These are phyloP conservation scores for Periconia sp. DNA, from an alignment of 2,329 filamentous ascomycete genomes.

Conservation along the genomic window DNA sequence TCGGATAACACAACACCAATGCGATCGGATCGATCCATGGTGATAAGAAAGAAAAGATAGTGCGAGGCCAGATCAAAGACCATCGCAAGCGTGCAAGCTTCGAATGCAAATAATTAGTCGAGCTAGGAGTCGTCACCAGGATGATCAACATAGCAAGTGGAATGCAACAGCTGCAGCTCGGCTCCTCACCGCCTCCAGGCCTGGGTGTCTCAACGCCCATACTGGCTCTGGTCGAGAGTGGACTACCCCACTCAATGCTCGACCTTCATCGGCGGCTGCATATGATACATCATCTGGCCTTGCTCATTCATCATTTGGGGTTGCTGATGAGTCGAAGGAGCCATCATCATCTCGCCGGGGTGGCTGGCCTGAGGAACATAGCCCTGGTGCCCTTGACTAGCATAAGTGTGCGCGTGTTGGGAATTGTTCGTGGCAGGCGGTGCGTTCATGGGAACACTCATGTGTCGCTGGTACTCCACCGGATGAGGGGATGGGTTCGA, in stretches of 20 bases:
- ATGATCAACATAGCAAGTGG: not conserved
- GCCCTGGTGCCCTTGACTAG: slow-evolving; percentile 28
- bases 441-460: slow-evolving; percentile 38
- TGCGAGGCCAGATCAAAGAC: not conserved
- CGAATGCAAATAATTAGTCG: not conserved
- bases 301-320: slow-evolving; percentile 43
- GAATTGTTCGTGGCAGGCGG: slow-evolving; percentile 28
- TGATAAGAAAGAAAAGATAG: not conserved
- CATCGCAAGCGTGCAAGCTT: not conserved
- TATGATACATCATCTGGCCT: slow-evolving; percentile 45
- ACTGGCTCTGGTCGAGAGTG: not conserved
- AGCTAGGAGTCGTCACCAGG: not conserved
- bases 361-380: slow-evolving; percentile 40
- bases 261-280: slow-evolving; percentile 44
- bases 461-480: slow-evolving; percentile 41
- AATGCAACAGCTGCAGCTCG: not conserved
- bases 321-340: slow-evolving; percentile 33
- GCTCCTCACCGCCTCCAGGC: slow-evolving; percentile 6
- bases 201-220: not conserved
- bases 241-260: slow-evolving; percentile 32
- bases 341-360: slow-evolving; percentile 42
- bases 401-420: slow-evolving; percentile 34
- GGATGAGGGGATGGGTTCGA: slow-evolving; percentile 40
- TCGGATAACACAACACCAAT: not conserved
- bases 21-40: not conserved